Evolutionary conservation across 148 eudicot species (phyloP), one percentile per base, ranked within the genome.

Genomic region (Fagopyrum esculentum): DNA sequence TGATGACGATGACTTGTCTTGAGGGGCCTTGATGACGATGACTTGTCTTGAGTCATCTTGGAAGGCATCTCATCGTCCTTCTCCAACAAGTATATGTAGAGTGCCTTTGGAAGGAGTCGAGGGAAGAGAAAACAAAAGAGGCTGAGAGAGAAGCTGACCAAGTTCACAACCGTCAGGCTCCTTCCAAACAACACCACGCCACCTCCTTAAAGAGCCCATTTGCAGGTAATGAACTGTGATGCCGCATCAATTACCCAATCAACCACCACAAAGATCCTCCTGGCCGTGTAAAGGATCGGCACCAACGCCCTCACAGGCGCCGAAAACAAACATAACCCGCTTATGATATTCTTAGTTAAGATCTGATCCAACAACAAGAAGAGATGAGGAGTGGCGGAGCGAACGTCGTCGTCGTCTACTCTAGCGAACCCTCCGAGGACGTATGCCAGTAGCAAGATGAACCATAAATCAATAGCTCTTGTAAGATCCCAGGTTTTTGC

Each of bases 271-370:
- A 91, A 93, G 57, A 93, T 80, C 84, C 98, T 89, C 73, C 96
- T 73, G 2, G 85, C 89, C 0, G 98, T 94, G 63, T 94, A 94
- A 9, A 94, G 79, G 83, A 92, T 30, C 0, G 98, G 98, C 59
- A 92, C 97, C 54, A 90, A 73, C 2, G 98, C 96, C 66, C 98
- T 90, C 49, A 94, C 91, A 1, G 98, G 98, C n/a, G 98, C 87
- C 26, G 96, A 94, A 82, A 92, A 94, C 83, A 92, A 71, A 0
- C 90, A 83, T 2, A 90, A 66, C 45, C 92, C 93, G 15, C 93
- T 87, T 0, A 94, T 86, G 10, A 92, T 72, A 72, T 94, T 91
- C 81, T 94, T 96, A 1, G 93, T 92, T 0, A 94, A 81, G n/a
- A 94, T 92, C 76, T 94, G 98, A 70, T 80, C 90, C 2, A 97